phyloP scores from a whole-genome alignment of 2,329 filamentous ascomycete species.

The Colletotrichum sidae region DNA sequence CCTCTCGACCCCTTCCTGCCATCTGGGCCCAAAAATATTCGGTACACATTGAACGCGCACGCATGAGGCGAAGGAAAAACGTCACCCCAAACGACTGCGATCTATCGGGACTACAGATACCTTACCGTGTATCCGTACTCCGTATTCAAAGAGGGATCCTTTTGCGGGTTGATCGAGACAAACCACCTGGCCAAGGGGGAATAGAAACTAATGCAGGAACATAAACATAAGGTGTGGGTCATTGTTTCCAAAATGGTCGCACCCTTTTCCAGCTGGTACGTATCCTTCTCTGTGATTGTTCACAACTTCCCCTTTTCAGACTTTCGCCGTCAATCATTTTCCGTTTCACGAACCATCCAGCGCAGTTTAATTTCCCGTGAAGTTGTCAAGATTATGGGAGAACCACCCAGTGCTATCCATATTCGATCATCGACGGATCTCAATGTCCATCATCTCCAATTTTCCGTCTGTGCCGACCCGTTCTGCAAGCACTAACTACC shows the following conservation, averaged over 20 bases:
- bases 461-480: not conserved
- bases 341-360: conserved; percentile 25
- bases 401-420: conserved; percentile 15
- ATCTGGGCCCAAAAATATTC: too few species aligned
- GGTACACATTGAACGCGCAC: too few species aligned
- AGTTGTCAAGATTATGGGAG: conserved; percentile 20
- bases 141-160: too few species aligned
- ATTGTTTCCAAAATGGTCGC: conserved; percentile 22
- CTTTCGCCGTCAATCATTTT: conserved; percentile 19
- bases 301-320: conserved; percentile 31
- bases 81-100: too few species aligned
- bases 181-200: too few species aligned
- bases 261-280: not conserved
- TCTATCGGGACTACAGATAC: too few species aligned
- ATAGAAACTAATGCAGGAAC: conserved; percentile 34
- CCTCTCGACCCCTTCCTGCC: too few species aligned
- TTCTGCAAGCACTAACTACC: too few species aligned
- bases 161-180: too few species aligned
- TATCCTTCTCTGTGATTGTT: conserved; percentile 12
- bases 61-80: too few species aligned
- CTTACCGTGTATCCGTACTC: too few species aligned
- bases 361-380: conserved; percentile 31
- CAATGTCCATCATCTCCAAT: conserved; percentile 11
- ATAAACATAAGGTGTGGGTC: conserved; percentile 14
- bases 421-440: conserved; percentile 15